These are phyloP conservation scores for Paracamarosporium sp. DNA, from an alignment of 2,329 filamentous ascomycete species.

Conservation along the genomic window DNA sequence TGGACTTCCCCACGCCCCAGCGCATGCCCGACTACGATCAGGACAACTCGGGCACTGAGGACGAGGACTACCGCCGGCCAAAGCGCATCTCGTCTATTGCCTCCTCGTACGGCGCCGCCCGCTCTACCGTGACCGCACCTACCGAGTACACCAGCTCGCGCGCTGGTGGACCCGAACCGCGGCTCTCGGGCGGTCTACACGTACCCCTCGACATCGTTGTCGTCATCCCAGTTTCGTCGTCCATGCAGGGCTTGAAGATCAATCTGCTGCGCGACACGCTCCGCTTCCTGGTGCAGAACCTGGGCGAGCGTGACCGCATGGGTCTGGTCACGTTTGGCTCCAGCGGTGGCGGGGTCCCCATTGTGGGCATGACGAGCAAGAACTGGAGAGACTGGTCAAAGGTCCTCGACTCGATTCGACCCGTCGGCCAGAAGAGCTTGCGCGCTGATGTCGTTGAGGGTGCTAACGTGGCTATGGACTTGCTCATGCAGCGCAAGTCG, in stretches of 20 bases:
- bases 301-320: conserved; percentile 95
- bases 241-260: conserved; percentile 99
- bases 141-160: conserved; percentile 86
- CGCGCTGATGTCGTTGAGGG: conserved; percentile 97
- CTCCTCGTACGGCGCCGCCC: conserved; percentile 82
- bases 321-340: conserved; percentile 96
- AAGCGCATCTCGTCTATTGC: conserved; percentile 82
- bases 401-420: conserved; percentile 84
- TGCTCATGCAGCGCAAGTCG: conserved; percentile 96
- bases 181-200: conserved; percentile 68
- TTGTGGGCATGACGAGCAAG: conserved; percentile 98
- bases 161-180: conserved; percentile 50
- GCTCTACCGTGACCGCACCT: conserved; percentile 85
- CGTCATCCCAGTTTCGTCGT: conserved; percentile 95
- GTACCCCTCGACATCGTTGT: conserved; percentile 95
- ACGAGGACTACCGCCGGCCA: conserved; percentile 77
- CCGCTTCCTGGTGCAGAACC: conserved; percentile 86
- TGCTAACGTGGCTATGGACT: conserved; percentile 96
- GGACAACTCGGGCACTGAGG: conserved; percentile 82
- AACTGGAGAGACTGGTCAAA: conserved; percentile 91
- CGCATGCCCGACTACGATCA: conserved; percentile 78
- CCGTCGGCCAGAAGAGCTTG: conserved; percentile 94
- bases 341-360: conserved; percentile 86
- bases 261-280: conserved; percentile 90
- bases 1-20: conserved; percentile 62